phyloP scores from a whole-genome alignment of 208 protist genomes.

The Leishmania tarentolae region DNA sequence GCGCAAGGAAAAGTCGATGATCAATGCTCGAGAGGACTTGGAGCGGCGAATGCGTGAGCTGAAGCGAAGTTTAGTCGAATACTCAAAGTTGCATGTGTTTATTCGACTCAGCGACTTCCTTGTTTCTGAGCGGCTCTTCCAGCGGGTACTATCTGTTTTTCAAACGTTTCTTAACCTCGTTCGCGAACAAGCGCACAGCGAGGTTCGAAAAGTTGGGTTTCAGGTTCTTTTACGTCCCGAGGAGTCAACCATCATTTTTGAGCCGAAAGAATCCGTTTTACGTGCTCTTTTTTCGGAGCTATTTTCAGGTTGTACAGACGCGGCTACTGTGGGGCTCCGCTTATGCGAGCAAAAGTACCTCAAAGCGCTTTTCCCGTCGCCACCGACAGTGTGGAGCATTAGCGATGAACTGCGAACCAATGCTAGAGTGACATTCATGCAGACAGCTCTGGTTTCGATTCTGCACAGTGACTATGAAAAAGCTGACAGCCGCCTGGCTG shows the following conservation, averaged over 20 bases:
- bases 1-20: constrained; percentile 92
- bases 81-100: constrained; percentile 88
- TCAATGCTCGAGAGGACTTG: constrained; percentile 88
- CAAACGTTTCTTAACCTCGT: constrained; percentile 79
- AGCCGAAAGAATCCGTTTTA: constrained; percentile 70
- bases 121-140: constrained; percentile 84
- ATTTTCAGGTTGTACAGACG: constrained; percentile 70
- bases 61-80: constrained; percentile 93
- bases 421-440: constrained; percentile 64
- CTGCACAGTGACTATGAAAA: constrained; percentile 81
- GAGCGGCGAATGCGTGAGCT: constrained; percentile 82
- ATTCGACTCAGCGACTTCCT: constrained; percentile 91
- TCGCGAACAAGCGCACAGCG: constrained; percentile 57
- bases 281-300: constrained; percentile 59
- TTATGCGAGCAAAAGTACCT: constrained; percentile 85
- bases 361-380: constrained; percentile 78
- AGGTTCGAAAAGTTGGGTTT: constrained; percentile 84
- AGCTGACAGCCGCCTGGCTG: constrained; percentile 74
- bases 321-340: constrained; percentile 48
- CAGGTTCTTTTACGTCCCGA: constrained; percentile 84
- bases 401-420: constrained; percentile 62
- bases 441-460: constrained; percentile 61
- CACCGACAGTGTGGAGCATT: constrained; percentile 83
- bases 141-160: constrained; percentile 57
- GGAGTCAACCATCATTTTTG: constrained; percentile 70